phyloP scores from a whole-genome alignment of 2,329 filamentous ascomycete species.

The Neofusicoccum sp. region DNA sequence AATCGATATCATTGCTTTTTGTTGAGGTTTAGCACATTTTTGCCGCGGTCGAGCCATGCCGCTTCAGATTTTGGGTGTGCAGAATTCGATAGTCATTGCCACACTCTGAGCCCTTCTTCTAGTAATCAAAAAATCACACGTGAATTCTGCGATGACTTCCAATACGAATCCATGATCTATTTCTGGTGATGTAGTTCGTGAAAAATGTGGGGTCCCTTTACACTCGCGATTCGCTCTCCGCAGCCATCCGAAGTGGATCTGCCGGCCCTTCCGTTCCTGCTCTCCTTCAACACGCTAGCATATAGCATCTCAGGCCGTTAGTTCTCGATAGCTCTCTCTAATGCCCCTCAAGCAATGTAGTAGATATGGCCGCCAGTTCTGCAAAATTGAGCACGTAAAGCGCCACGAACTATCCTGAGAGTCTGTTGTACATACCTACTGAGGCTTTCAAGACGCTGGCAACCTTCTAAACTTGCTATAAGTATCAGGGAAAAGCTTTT shows the following conservation, averaged over 20 bases:
- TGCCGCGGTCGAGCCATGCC: too few relatives aligned
- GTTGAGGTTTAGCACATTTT: too few relatives aligned
- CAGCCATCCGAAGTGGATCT: not conserved
- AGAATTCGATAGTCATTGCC: too few relatives aligned
- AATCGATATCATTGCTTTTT: too few relatives aligned
- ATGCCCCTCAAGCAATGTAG: conserved; percentile 42
- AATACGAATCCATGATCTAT: too few relatives aligned
- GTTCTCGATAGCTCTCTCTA: conserved; percentile 8
- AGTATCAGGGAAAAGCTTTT: conserved; percentile 24
- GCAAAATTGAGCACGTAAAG: conserved; percentile 56
- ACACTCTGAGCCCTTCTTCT: too few relatives aligned
- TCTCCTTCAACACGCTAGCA: too few relatives aligned
- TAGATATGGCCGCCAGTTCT: conserved; percentile 54
- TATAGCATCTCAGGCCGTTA: too few relatives aligned
- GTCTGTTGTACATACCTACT: conserved; percentile 27
- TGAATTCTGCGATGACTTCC: too few relatives aligned
- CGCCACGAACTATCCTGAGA: conserved; percentile 56
- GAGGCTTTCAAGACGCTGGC: not conserved
- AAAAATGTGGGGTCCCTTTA: not conserved
- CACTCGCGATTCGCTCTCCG: not conserved
- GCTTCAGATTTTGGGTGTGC: too few relatives aligned
- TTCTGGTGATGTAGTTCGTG: not conserved
- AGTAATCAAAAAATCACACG: too few relatives aligned
- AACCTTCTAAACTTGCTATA: not conserved
- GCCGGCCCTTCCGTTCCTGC: not conserved